phyloP scores from a whole-genome alignment of 1,139 yeast species.

The Zygosaccharomyces sapae region DNA sequence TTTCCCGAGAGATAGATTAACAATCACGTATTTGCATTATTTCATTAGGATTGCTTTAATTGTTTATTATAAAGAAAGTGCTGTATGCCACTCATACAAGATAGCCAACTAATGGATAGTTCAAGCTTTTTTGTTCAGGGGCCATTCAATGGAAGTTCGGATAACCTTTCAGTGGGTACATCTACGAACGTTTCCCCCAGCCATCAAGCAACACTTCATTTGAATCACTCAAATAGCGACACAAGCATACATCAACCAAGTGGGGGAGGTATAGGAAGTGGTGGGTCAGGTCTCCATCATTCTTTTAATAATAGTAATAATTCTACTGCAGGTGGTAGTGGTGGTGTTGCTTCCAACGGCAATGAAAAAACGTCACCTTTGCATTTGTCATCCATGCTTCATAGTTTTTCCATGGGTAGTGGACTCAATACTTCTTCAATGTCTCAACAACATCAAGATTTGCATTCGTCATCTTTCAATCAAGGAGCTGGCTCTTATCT shows the following conservation, averaged over 20 bases:
- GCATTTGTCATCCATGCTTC: conserved; percentile 31
- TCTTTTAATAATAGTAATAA: conserved; percentile 19
- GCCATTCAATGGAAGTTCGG: conserved; percentile 21
- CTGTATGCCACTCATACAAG: conserved; percentile 15
- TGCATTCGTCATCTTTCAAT: conserved; percentile 6
- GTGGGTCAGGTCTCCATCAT: conserved; percentile 2
- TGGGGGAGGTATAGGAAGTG: conserved; percentile 11
- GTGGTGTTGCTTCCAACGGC: conserved; percentile 7
- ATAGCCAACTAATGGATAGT: conserved; percentile 19
- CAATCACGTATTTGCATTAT: not conserved
- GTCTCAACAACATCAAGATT: conserved; percentile 16
- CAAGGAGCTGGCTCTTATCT: conserved; percentile 26
- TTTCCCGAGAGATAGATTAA: not conserved
- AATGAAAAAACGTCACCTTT: conserved; percentile 25
- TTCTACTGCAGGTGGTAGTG: conserved; percentile 12
- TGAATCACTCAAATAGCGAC: conserved; percentile 16
- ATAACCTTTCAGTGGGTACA: conserved; percentile 13
- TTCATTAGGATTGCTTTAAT: not conserved
- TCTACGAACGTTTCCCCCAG: conserved; percentile 18
- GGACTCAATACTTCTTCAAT: conserved; percentile 10
- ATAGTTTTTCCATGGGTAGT: conserved; percentile 24
- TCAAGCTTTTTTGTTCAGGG: conserved; percentile 22
- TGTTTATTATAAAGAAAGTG: not conserved
- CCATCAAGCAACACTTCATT: conserved; percentile 17
- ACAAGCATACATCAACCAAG: conserved; percentile 20